Percentiles rank a stretch among this genome's conserved stretches.
These are phyloP conservation scores for Phylloporus arenicola DNA, from an alignment of 768 basidiomycete species.

Conservation along the genomic window DNA sequence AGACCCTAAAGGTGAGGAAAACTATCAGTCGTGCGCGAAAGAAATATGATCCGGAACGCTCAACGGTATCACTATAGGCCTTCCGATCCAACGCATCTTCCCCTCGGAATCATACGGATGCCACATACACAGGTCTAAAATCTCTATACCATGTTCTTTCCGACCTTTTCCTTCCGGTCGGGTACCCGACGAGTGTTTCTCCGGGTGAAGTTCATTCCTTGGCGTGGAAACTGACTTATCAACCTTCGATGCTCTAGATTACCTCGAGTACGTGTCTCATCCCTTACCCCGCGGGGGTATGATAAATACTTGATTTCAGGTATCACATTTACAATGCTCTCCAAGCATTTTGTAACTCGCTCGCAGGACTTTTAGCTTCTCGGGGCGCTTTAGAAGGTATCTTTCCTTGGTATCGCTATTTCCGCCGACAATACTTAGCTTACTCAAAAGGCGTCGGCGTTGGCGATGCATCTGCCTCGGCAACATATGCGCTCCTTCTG, in stretches of 20 bases:
- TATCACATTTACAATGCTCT: slow-evolving; percentile 63
- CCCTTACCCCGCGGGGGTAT: background rate
- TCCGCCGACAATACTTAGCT: background rate
- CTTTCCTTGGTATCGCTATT: background rate
- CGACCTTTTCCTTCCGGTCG: slow-evolving; percentile 53
- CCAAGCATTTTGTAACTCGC: slow-evolving; percentile 66
- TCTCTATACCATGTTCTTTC: slow-evolving; percentile 16
- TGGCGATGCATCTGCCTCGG: slow-evolving; percentile 60
- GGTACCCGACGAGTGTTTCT: slow-evolving; percentile 57
- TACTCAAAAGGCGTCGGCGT: slow-evolving; percentile 54
- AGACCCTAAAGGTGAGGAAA: slow-evolving; percentile 15
- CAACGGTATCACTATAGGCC: slow-evolving; percentile 4
- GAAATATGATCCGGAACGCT: slow-evolving; percentile 2
- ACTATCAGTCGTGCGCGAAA: background rate
- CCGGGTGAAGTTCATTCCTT: slow-evolving; percentile 37
- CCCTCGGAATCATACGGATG: background rate
- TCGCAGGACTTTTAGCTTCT: slow-evolving; percentile 58
- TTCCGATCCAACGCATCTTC: background rate
- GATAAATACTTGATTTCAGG: slow-evolving; percentile 30
- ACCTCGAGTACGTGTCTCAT: slow-evolving; percentile 40
- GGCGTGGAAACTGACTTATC: background rate
- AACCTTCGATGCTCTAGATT: slow-evolving; percentile 35
- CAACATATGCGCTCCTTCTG: slow-evolving; percentile 59
- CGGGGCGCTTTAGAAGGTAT: slow-evolving; percentile 64
- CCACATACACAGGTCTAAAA: background rate